These are phyloP conservation scores for Globisporangium splendens DNA, from an alignment of 352 stramenopile genomes.

Conservation along the genomic window DNA sequence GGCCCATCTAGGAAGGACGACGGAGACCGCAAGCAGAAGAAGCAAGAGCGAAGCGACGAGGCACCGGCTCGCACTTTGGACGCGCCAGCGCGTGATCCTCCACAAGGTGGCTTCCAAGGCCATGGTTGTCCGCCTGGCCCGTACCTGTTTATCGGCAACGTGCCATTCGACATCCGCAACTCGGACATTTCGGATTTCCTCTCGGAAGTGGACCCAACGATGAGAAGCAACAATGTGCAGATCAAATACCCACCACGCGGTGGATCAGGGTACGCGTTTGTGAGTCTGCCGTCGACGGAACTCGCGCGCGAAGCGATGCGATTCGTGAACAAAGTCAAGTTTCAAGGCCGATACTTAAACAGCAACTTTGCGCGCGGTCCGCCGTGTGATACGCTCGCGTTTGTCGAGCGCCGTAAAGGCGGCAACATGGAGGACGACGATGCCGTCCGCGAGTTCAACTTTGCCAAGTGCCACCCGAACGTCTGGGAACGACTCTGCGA, in stretches of 20 bases:
- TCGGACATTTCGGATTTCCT: slow-evolving; percentile 56
- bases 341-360: slow-evolving; percentile 35
- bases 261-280: slow-evolving; percentile 56
- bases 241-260: slow-evolving; percentile 45
- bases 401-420: slow-evolving; percentile 46
- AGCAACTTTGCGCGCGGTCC: slow-evolving; percentile 71
- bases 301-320: slow-evolving; percentile 52
- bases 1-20: neutral
- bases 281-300: slow-evolving; percentile 52
- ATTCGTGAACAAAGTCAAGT: slow-evolving; percentile 37
- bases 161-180: slow-evolving; percentile 36
- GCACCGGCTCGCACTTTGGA: neutral
- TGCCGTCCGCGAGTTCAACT: slow-evolving; percentile 44
- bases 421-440: slow-evolving; percentile 29
- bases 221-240: slow-evolving; percentile 46
- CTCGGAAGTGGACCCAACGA: slow-evolving; percentile 36
- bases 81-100: slow-evolving; percentile 3
- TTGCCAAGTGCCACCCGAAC: slow-evolving; percentile 29
- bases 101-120: slow-evolving; percentile 15
- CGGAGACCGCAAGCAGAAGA: slow-evolving; percentile 8
- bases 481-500: slow-evolving; percentile 51
- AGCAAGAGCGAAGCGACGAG: slow-evolving; percentile 8
- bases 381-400: slow-evolving; percentile 55
- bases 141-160: slow-evolving; percentile 71
- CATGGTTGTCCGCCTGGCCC: slow-evolving; percentile 55